These are phyloP conservation scores for Crithidia sp. DNA, from an alignment of 208 protist species.

Conservation along the genomic window DNA sequence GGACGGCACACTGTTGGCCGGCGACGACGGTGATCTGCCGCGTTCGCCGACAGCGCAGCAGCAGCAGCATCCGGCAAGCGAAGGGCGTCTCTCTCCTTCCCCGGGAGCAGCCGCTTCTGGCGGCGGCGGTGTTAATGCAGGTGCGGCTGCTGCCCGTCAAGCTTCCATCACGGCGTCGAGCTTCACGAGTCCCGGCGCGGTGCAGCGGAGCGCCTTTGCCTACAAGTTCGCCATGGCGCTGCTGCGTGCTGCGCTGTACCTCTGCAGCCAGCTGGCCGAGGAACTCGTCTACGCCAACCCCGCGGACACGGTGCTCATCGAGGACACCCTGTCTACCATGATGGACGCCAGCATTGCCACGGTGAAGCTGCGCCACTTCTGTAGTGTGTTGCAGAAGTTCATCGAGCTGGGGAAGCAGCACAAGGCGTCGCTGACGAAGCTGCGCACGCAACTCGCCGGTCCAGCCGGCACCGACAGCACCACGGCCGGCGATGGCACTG, in stretches of 20 bases:
- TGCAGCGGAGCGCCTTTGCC: slow-evolving; percentile 47
- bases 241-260: slow-evolving; percentile 73
- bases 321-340: slow-evolving; percentile 88
- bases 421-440: slow-evolving; percentile 37
- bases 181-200: slow-evolving; percentile 1
- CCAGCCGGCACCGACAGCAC: slow-evolving; percentile 12
- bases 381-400: slow-evolving; percentile 41
- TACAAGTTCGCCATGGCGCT: slow-evolving; percentile 70
- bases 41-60: not conserved
- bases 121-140: not conserved
- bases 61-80: not conserved
- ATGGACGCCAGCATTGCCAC: slow-evolving; percentile 84
- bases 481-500: not conserved
- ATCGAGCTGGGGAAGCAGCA: slow-evolving; percentile 24
- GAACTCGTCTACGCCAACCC: slow-evolving; percentile 65
- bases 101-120: not conserved
- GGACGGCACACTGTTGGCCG: slow-evolving; percentile 48
- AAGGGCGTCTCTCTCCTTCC: not conserved
- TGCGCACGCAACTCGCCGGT: slow-evolving; percentile 56
- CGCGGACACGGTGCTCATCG: slow-evolving; percentile 84
- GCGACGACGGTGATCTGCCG: slow-evolving; percentile 32
- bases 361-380: slow-evolving; percentile 84
- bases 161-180: not conserved
- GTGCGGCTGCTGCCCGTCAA: not conserved
- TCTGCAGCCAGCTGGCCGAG: slow-evolving; percentile 65